Percentiles rank a stretch among this genome's conserved stretches.
phyloP scores from a whole-genome alignment of 163 green algal genomes.

The Botryococcus braunii region DNA sequence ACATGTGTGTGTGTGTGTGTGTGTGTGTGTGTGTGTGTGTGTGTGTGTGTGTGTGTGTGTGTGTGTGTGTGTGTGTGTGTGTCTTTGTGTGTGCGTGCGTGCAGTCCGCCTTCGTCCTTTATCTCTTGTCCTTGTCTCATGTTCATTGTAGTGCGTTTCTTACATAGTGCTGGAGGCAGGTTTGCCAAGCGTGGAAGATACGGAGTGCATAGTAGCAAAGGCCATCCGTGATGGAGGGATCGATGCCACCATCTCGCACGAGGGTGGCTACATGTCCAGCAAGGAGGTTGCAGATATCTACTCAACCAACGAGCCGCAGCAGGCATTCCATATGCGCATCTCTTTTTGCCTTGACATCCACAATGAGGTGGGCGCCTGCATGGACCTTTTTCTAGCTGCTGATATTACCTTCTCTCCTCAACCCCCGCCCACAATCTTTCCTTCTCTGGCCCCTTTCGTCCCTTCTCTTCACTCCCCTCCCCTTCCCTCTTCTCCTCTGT shows the following conservation, averaged over 20 bases:
- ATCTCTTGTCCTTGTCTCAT: background rate
- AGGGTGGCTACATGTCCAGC: constrained; percentile 48
- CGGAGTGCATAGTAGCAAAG: constrained; percentile 92
- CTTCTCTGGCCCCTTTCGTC: too few relatives aligned
- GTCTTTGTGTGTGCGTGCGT: too few relatives aligned
- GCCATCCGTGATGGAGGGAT: constrained; percentile 88
- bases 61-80: too few relatives aligned
- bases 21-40: too few relatives aligned
- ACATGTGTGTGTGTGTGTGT: too few relatives aligned
- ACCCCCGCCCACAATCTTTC: too few relatives aligned
- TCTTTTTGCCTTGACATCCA: constrained; percentile 98
- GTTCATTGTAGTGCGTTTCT: background rate
- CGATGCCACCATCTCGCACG: constrained; percentile 71
- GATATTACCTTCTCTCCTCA: too few relatives aligned
- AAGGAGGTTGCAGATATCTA: constrained; percentile 67
- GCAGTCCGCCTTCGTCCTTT: too few relatives aligned
- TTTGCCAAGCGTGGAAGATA: constrained; percentile 70
- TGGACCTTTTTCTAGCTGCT: too few relatives aligned
- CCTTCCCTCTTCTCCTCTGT: too few relatives aligned
- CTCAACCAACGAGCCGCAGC: constrained; percentile 60
- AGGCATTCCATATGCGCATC: constrained; percentile 90
- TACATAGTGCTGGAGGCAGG: constrained; percentile 17
- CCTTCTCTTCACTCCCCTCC: too few relatives aligned
- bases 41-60: too few relatives aligned
- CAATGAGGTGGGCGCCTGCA: constrained; percentile 83